Evolutionary conservation across 805 yeast species (phyloP).

Genomic region (Maudiozyma saulgeensis): DNA sequence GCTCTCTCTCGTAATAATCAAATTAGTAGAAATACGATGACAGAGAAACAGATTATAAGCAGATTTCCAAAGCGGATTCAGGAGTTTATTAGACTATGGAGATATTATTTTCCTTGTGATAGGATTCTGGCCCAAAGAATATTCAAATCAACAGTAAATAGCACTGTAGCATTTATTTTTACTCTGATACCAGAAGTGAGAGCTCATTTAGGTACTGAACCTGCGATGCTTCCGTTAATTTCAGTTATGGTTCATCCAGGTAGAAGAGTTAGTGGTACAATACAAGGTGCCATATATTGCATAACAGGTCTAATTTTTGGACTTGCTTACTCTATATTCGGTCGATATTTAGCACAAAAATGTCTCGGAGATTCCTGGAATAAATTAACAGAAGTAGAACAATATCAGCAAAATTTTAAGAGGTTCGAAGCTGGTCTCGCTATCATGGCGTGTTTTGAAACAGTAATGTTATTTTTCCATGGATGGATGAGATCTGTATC

Average conservation of each 20-base stretch:
- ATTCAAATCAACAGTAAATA: constrained; percentile 31
- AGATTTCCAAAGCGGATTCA: not conserved
- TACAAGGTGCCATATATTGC: constrained; percentile 35
- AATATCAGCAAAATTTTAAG: constrained; percentile 22
- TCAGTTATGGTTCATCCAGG: constrained; percentile 44
- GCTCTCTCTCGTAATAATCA: too few relatives aligned
- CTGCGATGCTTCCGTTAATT: constrained; percentile 37
- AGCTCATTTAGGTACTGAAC: constrained; percentile 31
- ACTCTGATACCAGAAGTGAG: constrained; percentile 32
- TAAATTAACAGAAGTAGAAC: constrained; percentile 25
- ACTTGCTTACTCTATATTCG: constrained; percentile 34
- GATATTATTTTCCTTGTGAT: constrained; percentile 25
- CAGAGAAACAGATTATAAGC: not conserved
- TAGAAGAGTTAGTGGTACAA: constrained; percentile 38
- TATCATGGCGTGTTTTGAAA: constrained; percentile 36
- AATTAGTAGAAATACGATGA: not conserved
- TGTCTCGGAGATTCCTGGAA: constrained; percentile 28
- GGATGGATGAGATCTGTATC: constrained; percentile 42
- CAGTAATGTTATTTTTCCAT: constrained; percentile 38
- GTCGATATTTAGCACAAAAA: constrained; percentile 33
- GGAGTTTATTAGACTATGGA: constrained; percentile 5
- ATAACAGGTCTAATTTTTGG: constrained; percentile 36
- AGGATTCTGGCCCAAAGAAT: constrained; percentile 31
- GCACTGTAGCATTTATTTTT: constrained; percentile 35
- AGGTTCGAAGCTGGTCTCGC: constrained; percentile 35